Evolutionary conservation across 805 yeast species (phyloP).

Genomic region (Wickerhamomyces bisporus): DNA sequence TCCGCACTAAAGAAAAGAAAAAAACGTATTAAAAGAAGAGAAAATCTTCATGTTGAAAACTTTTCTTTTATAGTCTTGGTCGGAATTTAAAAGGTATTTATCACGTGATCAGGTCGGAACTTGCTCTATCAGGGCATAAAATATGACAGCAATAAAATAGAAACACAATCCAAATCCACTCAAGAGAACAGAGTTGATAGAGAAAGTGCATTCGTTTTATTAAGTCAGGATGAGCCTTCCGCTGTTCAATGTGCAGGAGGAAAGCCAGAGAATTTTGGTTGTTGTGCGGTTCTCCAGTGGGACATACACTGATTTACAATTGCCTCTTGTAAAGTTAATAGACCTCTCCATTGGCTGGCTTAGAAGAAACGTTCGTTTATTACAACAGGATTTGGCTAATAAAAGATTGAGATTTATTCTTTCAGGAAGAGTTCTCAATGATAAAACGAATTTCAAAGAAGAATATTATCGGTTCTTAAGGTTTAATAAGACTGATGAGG

Average conservation of each 20-base stretch:
- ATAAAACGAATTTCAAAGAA: slow-evolving; percentile 46
- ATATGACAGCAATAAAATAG: background rate
- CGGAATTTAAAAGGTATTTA: too few relatives aligned
- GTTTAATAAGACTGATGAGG: slow-evolving; percentile 7
- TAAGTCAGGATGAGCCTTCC: slow-evolving; percentile 7
- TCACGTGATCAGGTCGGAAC: too few relatives aligned
- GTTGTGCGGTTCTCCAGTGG: slow-evolving; percentile 44
- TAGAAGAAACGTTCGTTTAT: slow-evolving; percentile 37
- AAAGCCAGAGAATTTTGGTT: slow-evolving; percentile 10
- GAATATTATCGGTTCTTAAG: slow-evolving; percentile 36
- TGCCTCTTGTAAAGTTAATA: slow-evolving; percentile 29
- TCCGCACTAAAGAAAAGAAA: slow-evolving; percentile 48
- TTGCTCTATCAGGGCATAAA: background rate
- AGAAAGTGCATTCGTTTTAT: too few relatives aligned
- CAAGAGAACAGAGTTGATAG: too few relatives aligned
- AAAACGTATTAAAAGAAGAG: slow-evolving; percentile 1
- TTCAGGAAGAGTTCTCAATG: slow-evolving; percentile 61
- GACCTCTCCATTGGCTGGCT: slow-evolving; percentile 35
- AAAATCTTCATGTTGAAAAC: slow-evolving; percentile 1
- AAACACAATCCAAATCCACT: too few relatives aligned
- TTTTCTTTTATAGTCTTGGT: slow-evolving; percentile 3
- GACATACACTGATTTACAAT: slow-evolving; percentile 33
- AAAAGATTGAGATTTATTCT: slow-evolving; percentile 60
- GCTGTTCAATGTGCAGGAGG: background rate
- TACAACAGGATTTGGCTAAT: slow-evolving; percentile 21